Conservation (phyloP, 441 rosid species). For the Gossypium gossypioides region DNA sequence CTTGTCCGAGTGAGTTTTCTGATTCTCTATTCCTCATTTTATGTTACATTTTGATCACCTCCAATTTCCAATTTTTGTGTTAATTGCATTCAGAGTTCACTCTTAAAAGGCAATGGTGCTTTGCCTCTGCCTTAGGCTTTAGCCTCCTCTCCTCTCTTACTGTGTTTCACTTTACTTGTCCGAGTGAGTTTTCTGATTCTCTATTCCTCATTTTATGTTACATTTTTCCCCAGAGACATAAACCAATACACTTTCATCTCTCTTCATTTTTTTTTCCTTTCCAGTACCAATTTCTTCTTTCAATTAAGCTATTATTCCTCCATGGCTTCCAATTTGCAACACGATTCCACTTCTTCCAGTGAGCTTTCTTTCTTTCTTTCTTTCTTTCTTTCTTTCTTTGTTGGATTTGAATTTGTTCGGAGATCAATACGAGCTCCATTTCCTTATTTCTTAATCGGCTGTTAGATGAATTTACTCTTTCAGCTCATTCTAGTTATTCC, state of each 20-base stretch:
- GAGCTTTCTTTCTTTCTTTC: background rate
- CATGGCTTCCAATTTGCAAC: constrained; percentile 60
- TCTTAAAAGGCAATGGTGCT: no score
- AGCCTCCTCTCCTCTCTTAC: no score
- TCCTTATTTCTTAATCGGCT: background rate
- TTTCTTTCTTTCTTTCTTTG: background rate
- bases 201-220: no score
- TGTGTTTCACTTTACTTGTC: no score
- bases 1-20: no score
- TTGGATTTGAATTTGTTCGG: background rate
- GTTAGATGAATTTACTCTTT: background rate
- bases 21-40: no score
- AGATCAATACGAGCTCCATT: background rate
- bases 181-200: no score
- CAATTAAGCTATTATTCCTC: background rate
- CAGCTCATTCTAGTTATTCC: background rate
- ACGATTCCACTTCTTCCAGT: constrained; percentile 45
- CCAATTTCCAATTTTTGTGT: no score
- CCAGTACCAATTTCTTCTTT: background rate
- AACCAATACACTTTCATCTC: background rate
- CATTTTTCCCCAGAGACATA: no score
- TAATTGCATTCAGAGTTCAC: no score
- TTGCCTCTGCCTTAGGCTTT: no score
- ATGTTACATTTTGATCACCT: no score
- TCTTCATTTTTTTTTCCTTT: background rate